These are phyloP conservation scores for Tricholoma flavovirens DNA, from an alignment of 768 basidiomycete genomes.

Conservation along the genomic window DNA sequence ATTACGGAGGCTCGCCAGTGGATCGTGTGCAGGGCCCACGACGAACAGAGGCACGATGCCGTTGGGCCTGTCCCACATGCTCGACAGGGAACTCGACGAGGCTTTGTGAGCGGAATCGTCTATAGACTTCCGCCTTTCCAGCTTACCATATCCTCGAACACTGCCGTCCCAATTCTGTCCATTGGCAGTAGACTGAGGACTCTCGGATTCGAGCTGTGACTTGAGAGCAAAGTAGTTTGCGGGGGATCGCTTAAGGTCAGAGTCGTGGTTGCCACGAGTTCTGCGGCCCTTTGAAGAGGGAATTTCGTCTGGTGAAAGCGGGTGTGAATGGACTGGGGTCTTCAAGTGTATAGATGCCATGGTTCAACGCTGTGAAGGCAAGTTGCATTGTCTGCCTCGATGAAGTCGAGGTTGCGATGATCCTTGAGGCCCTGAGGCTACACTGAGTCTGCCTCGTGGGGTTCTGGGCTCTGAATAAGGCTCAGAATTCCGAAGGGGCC, in stretches of 20 bases:
- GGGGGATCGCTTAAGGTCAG: slow-evolving; percentile 24
- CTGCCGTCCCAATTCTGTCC: slow-evolving; percentile 41
- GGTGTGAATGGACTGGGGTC: slow-evolving; percentile 67
- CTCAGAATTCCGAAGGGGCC: no score
- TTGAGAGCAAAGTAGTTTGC: slow-evolving; percentile 60
- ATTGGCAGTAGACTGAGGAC: slow-evolving; percentile 18
- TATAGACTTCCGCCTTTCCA: slow-evolving; percentile 22
- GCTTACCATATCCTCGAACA: slow-evolving; percentile 50
- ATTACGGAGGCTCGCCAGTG: slow-evolving; percentile 9
- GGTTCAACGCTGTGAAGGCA: not conserved
- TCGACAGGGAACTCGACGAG: slow-evolving; percentile 33
- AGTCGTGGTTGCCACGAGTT: slow-evolving; percentile 34
- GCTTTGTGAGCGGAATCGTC: slow-evolving; percentile 18
- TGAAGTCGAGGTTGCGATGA: not conserved
- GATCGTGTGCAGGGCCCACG: slow-evolving; percentile 34
- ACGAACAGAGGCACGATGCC: slow-evolving; percentile 34
- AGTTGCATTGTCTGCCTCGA: slow-evolving; percentile 1
- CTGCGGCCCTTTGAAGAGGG: slow-evolving; percentile 43
- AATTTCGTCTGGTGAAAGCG: slow-evolving; percentile 55
- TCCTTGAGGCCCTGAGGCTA: not conserved
- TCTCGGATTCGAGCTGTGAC: slow-evolving; percentile 49
- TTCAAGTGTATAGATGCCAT: slow-evolving; percentile 38
- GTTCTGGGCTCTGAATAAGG: no score
- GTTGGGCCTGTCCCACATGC: slow-evolving; percentile 32
- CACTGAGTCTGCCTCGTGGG: no score